Evolutionary conservation across 768 basidiomycete genomes (phyloP), one percentile per base, ranked within the genome.

Genomic region (Leccinum subgranulosum): DNA sequence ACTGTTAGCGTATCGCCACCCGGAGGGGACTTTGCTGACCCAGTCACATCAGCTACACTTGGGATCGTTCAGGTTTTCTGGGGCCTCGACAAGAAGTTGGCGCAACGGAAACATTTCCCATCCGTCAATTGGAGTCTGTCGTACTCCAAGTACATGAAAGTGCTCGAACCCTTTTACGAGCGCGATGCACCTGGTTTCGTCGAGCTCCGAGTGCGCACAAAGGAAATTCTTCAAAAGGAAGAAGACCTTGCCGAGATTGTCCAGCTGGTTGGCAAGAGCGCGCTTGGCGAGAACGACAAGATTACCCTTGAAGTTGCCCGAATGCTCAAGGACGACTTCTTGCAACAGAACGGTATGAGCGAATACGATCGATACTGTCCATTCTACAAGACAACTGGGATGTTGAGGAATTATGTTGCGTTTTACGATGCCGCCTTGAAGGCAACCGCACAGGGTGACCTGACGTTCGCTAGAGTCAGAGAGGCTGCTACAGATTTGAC

Each of bases 61-160:
- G 86, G 94, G 79, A 99, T 99, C 69, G 97, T 99, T 10, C 97
- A 98, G 69, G 97, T 98, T 63, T 99, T 99, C 84, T 99, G 97
- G 97, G 97, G 97, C 73, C 84, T 99, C 27, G 97, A 98, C 77
- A 99, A 99, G 86, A 94, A 96, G 72, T 86, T 98, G 58, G 97
- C 97, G 3, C 97, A 98, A 72, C 84, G 96, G 61, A 98, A 99
- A 74, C 95, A 99, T 73, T 99, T 99, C 83, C 97, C 97, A 2
- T 97, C 95, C n/a, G 96, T 99, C 73, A 98, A 99, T 77, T 99
- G 97, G 97, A 97, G 88, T 63, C 78, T 97, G n/a, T 99, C 97
- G 10, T 98, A 98, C 74, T 98, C 97, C 58, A 99, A 99, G 74
- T 98, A 99, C 75, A 90, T 88, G 60, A 95, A 94, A 70, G 86